These are phyloP conservation scores for Lichtheimia ornata DNA, from an alignment of 371 early-diverging fungal genomes.

Conservation along the genomic window DNA sequence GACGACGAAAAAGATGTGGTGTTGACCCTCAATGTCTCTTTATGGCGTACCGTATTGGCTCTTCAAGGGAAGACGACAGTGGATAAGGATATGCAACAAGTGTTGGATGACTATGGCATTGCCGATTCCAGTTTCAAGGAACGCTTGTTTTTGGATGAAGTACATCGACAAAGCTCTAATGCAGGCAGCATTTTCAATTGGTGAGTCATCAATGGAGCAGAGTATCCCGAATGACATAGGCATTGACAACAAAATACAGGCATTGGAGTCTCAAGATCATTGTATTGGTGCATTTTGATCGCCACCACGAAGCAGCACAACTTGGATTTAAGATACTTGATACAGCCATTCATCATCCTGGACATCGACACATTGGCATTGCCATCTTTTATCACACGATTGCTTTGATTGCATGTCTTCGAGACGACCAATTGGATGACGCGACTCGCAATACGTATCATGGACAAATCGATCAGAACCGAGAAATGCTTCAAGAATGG, in stretches of 20 bases:
- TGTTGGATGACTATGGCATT: constrained; percentile 12
- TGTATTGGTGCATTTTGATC: constrained; percentile 45
- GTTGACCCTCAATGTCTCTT: constrained; percentile 26
- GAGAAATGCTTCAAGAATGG: constrained; percentile 25
- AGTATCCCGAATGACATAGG: background rate
- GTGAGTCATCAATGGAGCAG: constrained; percentile 6
- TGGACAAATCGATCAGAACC: constrained; percentile 20
- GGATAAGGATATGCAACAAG: constrained; percentile 18
- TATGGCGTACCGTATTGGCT: constrained; percentile 37
- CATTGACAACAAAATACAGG: constrained; percentile 6
- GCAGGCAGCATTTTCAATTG: constrained; percentile 40
- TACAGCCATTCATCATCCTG: constrained; percentile 26
- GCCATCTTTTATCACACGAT: constrained; percentile 44
- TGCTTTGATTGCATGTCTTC: constrained; percentile 34
- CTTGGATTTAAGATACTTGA: constrained; percentile 39
- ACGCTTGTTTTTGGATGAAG: constrained; percentile 26
- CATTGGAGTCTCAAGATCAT: constrained; percentile 45
- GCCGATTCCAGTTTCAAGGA: constrained; percentile 36
- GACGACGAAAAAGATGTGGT: constrained; percentile 30
- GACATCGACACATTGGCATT: constrained; percentile 43
- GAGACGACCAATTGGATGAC: constrained; percentile 24
- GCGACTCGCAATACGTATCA: constrained; percentile 21
- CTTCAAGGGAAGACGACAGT: constrained; percentile 42
- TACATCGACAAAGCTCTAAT: constrained; percentile 29
- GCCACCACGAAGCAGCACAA: constrained; percentile 33